phyloP scores from a whole-genome alignment of 352 stramenopile species.

The Thraustochytrium sp. region DNA sequence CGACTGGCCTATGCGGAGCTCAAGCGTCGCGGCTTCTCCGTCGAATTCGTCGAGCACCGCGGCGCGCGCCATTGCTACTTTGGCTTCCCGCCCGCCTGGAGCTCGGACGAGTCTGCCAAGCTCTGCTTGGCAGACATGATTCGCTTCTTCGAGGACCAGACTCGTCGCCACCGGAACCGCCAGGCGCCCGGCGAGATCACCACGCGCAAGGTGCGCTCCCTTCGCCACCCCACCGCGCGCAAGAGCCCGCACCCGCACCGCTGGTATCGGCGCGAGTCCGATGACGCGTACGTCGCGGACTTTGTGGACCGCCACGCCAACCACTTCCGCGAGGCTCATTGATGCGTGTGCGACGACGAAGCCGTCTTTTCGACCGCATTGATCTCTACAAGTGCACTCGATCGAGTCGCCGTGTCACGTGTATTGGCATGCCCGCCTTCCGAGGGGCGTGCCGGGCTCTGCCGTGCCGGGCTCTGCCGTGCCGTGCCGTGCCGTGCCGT shows the following conservation, averaged over 20 bases:
- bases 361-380: too few species aligned
- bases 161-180: background rate
- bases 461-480: too few species aligned
- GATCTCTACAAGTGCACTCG: too few species aligned
- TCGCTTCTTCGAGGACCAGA: background rate
- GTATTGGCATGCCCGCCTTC: too few species aligned
- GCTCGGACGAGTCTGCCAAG: background rate
- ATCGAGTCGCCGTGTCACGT: too few species aligned
- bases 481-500: too few species aligned
- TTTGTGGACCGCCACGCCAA: background rate
- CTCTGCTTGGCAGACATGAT: background rate
- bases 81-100: conserved; percentile 12
- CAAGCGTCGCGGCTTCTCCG: background rate
- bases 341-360: too few species aligned
- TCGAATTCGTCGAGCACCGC: background rate
- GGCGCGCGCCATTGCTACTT: conserved; percentile 30
- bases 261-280: background rate
- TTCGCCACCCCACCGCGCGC: background rate
- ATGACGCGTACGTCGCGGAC: background rate
- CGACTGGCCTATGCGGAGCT: background rate
- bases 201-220: background rate
- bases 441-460: too few species aligned
- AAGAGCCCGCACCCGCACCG: conserved; percentile 20
- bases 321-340: background rate
- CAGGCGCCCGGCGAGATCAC: background rate